phyloP scores from a whole-genome alignment of 1,139 yeast species.

The Zygosaccharomyces pseudobailii region DNA sequence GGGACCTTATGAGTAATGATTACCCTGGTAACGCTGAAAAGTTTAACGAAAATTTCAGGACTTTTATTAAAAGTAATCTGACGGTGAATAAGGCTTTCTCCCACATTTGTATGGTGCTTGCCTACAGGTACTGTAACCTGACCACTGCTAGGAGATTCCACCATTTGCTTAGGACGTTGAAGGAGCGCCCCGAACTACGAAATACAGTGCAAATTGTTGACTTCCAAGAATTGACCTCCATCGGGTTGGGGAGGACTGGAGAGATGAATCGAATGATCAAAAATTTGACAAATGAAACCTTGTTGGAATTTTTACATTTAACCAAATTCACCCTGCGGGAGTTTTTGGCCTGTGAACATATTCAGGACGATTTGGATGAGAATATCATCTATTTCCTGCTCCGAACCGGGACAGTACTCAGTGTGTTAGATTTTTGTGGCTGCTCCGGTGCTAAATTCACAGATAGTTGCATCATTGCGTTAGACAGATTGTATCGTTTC shows the following conservation, averaged over 20 bases:
- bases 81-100: slow-evolving; percentile 37
- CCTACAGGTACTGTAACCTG: slow-evolving; percentile 43
- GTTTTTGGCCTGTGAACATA: slow-evolving; percentile 78
- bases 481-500: slow-evolving; percentile 22
- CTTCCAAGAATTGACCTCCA: slow-evolving; percentile 83
- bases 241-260: slow-evolving; percentile 85
- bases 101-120: slow-evolving; percentile 34
- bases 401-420: slow-evolving; percentile 54
- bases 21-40: slow-evolving; percentile 36
- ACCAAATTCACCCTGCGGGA: slow-evolving; percentile 68
- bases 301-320: slow-evolving; percentile 53
- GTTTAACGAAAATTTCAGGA: slow-evolving; percentile 34
- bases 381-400: slow-evolving; percentile 56
- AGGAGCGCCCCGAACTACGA: slow-evolving; percentile 48
- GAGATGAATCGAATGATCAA: slow-evolving; percentile 88
- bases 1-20: slow-evolving; percentile 38
- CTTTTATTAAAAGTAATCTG: slow-evolving; percentile 36
- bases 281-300: slow-evolving; percentile 77
- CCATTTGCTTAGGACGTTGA: slow-evolving; percentile 57
- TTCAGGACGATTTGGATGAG: slow-evolving; percentile 75
- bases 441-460: slow-evolving; percentile 65
- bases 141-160: slow-evolving; percentile 81
- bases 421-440: slow-evolving; percentile 84
- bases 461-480: slow-evolving; percentile 46
- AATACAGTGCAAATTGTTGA: slow-evolving; percentile 72